Evolutionary conservation across 1,284 basidiomycete species (phyloP).

Genomic region (Macrocybe sp.): DNA sequence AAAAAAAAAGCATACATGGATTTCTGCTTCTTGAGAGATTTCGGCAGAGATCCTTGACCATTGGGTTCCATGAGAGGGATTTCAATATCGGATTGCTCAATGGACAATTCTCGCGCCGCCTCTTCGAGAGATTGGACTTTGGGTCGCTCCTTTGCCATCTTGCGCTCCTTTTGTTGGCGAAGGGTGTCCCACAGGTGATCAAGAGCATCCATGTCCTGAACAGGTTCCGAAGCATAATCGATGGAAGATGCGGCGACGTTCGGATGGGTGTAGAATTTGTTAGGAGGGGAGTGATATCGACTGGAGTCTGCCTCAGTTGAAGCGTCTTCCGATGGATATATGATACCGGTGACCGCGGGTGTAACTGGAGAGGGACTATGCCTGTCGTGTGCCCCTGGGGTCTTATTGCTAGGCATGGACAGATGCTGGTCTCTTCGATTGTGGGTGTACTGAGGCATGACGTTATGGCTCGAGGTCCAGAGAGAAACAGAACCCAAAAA

Average conservation of each 20-base stretch:
- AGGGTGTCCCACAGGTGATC: conserved; percentile 61
- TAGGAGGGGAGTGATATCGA: conserved; percentile 14
- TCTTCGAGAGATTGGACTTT: conserved; percentile 64
- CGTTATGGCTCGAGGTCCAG: not conserved
- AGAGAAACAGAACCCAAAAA: not conserved
- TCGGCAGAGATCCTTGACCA: conserved; percentile 24
- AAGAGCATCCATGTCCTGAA: conserved; percentile 40
- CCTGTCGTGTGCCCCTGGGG: conserved; percentile 18
- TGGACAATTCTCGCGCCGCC: conserved; percentile 25
- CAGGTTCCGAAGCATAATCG: conserved; percentile 32
- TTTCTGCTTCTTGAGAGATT: conserved; percentile 45
- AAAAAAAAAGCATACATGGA: conserved; percentile 42
- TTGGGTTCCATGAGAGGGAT: conserved; percentile 27
- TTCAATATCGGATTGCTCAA: conserved; percentile 26
- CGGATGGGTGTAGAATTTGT: conserved; percentile 27
- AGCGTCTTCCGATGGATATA: conserved; percentile 34
- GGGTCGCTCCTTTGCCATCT: conserved; percentile 57
- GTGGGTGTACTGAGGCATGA: not conserved
- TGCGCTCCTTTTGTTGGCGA: conserved; percentile 53
- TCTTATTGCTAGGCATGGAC: conserved; percentile 9
- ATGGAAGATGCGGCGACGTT: conserved; percentile 32
- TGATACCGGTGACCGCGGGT: conserved; percentile 38
- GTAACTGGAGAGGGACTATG: conserved; percentile 30
- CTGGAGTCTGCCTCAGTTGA: conserved; percentile 27
- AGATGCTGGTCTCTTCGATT: conserved; percentile 11